Evolutionary conservation across 371 early-diverging fungal genomes (phyloP).

Genomic region (Apophysomyces elegans): DNA sequence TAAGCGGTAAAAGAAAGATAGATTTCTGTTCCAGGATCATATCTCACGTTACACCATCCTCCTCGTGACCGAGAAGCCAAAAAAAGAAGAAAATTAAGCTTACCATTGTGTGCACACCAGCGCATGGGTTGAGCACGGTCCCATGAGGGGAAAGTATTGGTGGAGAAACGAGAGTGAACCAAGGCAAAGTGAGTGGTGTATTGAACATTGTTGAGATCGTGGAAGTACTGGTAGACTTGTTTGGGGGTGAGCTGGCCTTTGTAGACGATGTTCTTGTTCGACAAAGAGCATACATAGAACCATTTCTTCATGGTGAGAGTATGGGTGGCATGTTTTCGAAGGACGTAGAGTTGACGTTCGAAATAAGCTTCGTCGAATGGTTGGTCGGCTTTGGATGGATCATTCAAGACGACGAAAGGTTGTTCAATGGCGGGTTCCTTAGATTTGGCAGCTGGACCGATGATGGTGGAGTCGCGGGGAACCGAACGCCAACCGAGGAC

Average conservation of each 20-base stretch:
- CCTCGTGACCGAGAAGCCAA: no score
- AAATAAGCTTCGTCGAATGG: slow-evolving; percentile 74
- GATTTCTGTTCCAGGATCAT: no score
- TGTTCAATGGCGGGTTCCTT: slow-evolving; percentile 93
- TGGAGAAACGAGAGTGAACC: slow-evolving; percentile 95
- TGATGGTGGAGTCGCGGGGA: slow-evolving; percentile 82
- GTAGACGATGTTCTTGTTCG: slow-evolving; percentile 91
- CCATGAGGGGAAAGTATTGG: slow-evolving; percentile 98
- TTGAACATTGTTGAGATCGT: slow-evolving; percentile 82
- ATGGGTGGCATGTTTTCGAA: slow-evolving; percentile 90
- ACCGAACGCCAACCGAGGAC: slow-evolving; percentile 93
- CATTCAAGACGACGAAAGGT: slow-evolving; percentile 76
- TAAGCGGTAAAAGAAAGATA: background rate
- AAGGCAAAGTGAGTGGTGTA: slow-evolving; percentile 92
- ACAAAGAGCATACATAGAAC: slow-evolving; percentile 97
- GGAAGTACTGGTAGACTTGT: slow-evolving; percentile 91
- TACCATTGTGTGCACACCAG: slow-evolving; percentile 97
- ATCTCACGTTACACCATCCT: no score
- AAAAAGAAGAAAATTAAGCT: slow-evolving; percentile 15
- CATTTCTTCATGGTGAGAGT: slow-evolving; percentile 79
- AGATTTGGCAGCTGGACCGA: slow-evolving; percentile 86
- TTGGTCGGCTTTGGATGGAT: background rate
- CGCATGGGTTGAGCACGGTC: slow-evolving; percentile 98
- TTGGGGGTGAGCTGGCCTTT: slow-evolving; percentile 94
- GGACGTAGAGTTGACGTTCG: slow-evolving; percentile 84